Evolutionary conservation across 192 early-diverging fungal species (phyloP).

Genomic region (Coemansia sp.): DNA sequence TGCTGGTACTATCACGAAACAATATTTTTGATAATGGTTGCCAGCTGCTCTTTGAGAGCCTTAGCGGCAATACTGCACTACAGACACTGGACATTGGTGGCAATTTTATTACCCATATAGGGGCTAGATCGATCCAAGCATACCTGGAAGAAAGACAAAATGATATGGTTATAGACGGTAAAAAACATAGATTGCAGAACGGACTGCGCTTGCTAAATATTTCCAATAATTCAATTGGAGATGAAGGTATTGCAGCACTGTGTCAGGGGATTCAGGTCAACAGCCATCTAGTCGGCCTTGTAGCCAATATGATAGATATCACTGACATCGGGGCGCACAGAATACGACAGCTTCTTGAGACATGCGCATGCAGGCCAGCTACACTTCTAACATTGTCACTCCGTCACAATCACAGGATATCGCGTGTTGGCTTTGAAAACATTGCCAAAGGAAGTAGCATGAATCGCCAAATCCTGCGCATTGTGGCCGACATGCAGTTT

Average conservation of each 20-base stretch:
- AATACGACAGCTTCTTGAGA: conserved; percentile 13
- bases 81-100: conserved; percentile 21
- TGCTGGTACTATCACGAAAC: conserved; percentile 22
- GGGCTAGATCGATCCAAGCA: conserved; percentile 12
- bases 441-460: conserved; percentile 6
- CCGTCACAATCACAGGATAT: conserved; percentile 19
- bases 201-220: conserved; percentile 22
- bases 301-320: conserved; percentile 19
- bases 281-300: conserved; percentile 15
- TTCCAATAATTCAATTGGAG: conserved; percentile 25
- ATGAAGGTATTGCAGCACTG: conserved; percentile 24
- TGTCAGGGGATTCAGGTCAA: conserved; percentile 20
- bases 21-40: conserved; percentile 40
- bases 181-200: not conserved
- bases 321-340: conserved; percentile 10
- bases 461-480: conserved; percentile 22
- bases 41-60: conserved; percentile 13
- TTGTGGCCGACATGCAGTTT: conserved; percentile 24
- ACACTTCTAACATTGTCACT: conserved; percentile 33
- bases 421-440: conserved; percentile 7
- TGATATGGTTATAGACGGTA: not conserved
- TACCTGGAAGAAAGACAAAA: conserved; percentile 4
- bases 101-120: conserved; percentile 28
- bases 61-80: conserved; percentile 14
- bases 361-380: not conserved